phyloP scores from a whole-genome alignment of 805 yeast genomes.

The Wickerhamomyces hampshirensis region DNA sequence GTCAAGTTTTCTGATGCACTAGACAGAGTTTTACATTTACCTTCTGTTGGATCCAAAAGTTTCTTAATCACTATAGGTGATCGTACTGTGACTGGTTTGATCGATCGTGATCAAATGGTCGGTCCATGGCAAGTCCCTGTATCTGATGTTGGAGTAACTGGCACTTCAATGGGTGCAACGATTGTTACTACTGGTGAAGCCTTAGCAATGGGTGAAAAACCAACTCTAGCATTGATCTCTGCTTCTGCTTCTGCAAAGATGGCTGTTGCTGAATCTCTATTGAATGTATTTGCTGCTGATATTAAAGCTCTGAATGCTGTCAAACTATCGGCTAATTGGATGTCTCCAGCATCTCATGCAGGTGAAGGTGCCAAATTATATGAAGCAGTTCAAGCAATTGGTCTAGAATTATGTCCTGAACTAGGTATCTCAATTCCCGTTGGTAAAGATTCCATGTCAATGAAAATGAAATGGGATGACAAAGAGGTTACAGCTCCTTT shows the following conservation, averaged over 20 bases:
- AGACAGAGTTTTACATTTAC: constrained; percentile 78
- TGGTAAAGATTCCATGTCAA: constrained; percentile 98
- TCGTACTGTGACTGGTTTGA: constrained; percentile 93
- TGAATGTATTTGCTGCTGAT: constrained; percentile 88
- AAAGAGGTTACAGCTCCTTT: constrained; percentile 95
- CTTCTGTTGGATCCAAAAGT: constrained; percentile 91
- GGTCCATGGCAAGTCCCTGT: constrained; percentile 99
- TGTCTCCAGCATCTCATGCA: constrained; percentile 92
- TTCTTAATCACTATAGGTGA: constrained; percentile 98
- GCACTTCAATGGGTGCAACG: constrained; percentile 77
- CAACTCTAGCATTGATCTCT: constrained; percentile 80
- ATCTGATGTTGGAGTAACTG: constrained; percentile 96
- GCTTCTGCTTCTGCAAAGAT: constrained; percentile 91
- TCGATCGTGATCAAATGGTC: constrained; percentile 97
- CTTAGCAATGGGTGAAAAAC: constrained; percentile 95
- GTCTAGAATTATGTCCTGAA: constrained; percentile 89
- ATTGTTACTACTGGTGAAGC: constrained; percentile 88
- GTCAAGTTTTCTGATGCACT: constrained; percentile 58
- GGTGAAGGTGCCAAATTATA: constrained; percentile 95
- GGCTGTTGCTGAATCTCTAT: constrained; percentile 90
- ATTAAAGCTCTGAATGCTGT: constrained; percentile 67
- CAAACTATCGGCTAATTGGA: constrained; percentile 96
- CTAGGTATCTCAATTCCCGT: constrained; percentile 92
- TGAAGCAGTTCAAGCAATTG: constrained; percentile 96
- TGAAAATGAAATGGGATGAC: constrained; percentile 96